Conservation (phyloP, 73 alveolate species). For the Effrenium voratum region DNA sequence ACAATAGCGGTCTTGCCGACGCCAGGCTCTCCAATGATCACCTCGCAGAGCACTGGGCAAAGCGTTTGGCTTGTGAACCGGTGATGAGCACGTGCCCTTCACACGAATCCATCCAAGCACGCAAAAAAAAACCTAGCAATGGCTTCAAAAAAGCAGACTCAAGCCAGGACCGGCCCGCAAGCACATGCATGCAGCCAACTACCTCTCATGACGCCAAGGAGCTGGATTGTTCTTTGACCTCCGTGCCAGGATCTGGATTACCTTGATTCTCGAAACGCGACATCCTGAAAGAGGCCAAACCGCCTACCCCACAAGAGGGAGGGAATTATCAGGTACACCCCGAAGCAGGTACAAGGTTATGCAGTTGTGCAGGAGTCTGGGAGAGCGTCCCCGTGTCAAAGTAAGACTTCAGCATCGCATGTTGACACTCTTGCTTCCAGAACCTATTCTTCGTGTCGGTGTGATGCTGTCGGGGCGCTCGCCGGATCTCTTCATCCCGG, state of each 20-base stretch:
- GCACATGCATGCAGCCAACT: too few species aligned
- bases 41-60: background rate
- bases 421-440: background rate
- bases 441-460: background rate
- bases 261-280: background rate
- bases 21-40: constrained; percentile 92
- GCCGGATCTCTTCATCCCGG: constrained; percentile 77
- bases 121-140: background rate
- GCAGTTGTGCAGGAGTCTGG: background rate
- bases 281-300: background rate
- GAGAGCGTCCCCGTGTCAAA: background rate
- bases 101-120: background rate
- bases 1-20: constrained; percentile 88
- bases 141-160: background rate
- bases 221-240: constrained; percentile 91
- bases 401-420: background rate
- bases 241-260: constrained; percentile 81
- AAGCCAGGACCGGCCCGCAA: background rate
- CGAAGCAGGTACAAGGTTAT: too few species aligned
- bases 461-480: background rate
- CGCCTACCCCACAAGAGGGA: background rate
- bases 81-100: background rate
- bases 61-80: background rate
- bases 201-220: too few species aligned
- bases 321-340: too few species aligned